Base-by-base conservation (phyloP, 352 stramenopile genomes). In the Phytophthora uliginosa region DNA sequence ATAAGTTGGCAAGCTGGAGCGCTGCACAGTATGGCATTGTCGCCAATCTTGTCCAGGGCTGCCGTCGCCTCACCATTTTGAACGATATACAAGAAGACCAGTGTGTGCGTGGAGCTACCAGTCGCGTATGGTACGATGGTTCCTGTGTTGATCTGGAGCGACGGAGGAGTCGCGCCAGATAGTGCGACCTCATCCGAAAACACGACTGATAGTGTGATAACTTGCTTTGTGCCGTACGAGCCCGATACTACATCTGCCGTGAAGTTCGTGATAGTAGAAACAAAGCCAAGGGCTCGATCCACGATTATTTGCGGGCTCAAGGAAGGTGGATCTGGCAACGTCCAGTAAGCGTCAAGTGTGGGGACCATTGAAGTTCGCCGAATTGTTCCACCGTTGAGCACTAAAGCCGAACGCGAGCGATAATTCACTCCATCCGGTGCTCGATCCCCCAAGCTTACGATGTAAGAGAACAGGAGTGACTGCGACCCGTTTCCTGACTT, bases 131-230 rank as follows among this genome's bases (percentile, higher is more conserved):
- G 75, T 2, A 94, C 86, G 33, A 74, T 55, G 0, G 74, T 69
- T 18, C 83, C 79, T 26, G 85, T 91, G 64, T 89, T 94, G 42
- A 97, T 73, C 22, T 86, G 84, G 12, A 95, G 66, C 5, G 57
- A 59, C 52, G 69, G 69, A 3, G 87, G 77, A 24, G 31, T 52
- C 8, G 81, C 68, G 20, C 85, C 77, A 40, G 83, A 76, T 20
- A 95, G 71, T 24, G 59, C 72, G n/a, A 97, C 86, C 74, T 93
- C 86, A 51, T 95, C 88, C 0, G 90, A 90, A 57, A 95, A 95
- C 5, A 69, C 84, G 40, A 97, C 62, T 8, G 77, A 82, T 40
- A 95, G 74, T 13, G 77, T 83, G 38, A 97, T 89, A 24, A 94
- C 76, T 61, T 95, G 87, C 24, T 94, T 92, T 3, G 73, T 77